Conservation (phyloP, 352 stramenopile genomes). For the Pilasporangium apinafurcum region DNA sequence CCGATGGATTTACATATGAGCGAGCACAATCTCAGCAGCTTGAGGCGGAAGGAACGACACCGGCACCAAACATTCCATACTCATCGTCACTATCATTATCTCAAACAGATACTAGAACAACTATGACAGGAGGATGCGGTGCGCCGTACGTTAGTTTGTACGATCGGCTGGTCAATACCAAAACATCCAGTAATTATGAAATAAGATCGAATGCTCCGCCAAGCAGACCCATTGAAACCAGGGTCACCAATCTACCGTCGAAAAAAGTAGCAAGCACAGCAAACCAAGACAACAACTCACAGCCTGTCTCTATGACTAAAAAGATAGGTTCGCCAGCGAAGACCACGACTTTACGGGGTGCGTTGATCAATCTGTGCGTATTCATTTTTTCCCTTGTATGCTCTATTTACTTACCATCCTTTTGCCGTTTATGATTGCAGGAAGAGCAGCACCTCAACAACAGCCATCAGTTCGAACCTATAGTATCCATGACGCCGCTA, state of each 20-base stretch:
- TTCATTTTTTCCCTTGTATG: too few relatives aligned
- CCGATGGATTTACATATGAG: conserved; percentile 28
- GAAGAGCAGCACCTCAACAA: conserved; percentile 3
- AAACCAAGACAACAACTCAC: too few relatives aligned
- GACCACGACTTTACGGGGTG: too few relatives aligned
- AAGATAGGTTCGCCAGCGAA: too few relatives aligned
- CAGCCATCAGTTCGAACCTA: not conserved
- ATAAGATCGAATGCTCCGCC: conserved; percentile 23
- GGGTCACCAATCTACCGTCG: conserved; percentile 5
- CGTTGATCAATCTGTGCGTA: too few relatives aligned
- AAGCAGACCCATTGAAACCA: conserved; percentile 27
- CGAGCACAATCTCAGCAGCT: conserved; percentile 16
- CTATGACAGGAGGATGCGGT: not conserved
- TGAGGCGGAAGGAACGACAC: conserved; percentile 2
- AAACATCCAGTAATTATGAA: conserved; percentile 19
- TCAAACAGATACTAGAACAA: not conserved
- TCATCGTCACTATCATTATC: conserved; percentile 1
- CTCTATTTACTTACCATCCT: too few relatives aligned
- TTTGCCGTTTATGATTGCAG: too few relatives aligned
- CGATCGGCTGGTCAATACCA: conserved; percentile 49
- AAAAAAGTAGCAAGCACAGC: conserved; percentile 1
- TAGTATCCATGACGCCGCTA: too few relatives aligned
- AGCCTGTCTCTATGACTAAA: too few relatives aligned
- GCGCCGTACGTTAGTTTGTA: conserved; percentile 61
- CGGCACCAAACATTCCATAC: not conserved